Percentiles rank a stretch among this genome's conserved stretches.
phyloP scores from a whole-genome alignment of 352 stramenopile genomes.

The Phytophthora sp. region DNA sequence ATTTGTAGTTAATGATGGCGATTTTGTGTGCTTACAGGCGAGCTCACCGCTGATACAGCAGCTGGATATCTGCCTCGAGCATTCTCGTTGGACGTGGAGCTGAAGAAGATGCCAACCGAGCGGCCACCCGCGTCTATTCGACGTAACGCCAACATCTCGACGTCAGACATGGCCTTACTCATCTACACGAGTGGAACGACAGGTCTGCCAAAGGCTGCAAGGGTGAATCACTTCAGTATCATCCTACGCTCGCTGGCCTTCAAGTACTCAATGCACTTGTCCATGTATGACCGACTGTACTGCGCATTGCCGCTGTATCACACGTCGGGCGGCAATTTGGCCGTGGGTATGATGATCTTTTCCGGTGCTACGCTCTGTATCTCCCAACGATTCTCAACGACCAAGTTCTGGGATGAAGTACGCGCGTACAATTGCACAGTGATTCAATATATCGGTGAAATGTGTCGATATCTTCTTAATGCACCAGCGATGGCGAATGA shows the following conservation, averaged over 20 bases:
- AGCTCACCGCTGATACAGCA: constrained; percentile 18
- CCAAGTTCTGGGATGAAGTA: constrained; percentile 82
- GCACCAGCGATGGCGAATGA: constrained; percentile 54
- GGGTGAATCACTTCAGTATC: constrained; percentile 80
- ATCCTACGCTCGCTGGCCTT: constrained; percentile 67
- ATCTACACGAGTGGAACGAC: constrained; percentile 91
- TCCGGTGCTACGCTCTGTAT: constrained; percentile 80
- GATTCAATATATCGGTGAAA: constrained; percentile 92
- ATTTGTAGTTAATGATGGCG: not conserved
- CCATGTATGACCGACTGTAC: constrained; percentile 73
- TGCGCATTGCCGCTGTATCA: constrained; percentile 87
- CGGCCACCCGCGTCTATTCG: constrained; percentile 36
- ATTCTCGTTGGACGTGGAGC: constrained; percentile 50
- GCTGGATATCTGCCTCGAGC: constrained; percentile 41
- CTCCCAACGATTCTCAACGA: constrained; percentile 74
- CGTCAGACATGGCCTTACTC: constrained; percentile 70
- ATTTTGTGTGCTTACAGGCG: constrained; percentile 19
- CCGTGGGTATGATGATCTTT: constrained; percentile 83
- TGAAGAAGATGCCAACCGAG: constrained; percentile 37
- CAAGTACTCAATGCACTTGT: constrained; percentile 55
- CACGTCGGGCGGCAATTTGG: constrained; percentile 80
- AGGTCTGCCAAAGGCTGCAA: constrained; percentile 76
- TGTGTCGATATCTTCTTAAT: constrained; percentile 88
- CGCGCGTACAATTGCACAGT: constrained; percentile 71
- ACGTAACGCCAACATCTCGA: constrained; percentile 42